Conservation (phyloP, 2,329 filamentous ascomycete species). For the Raffaelea albimanens region DNA sequence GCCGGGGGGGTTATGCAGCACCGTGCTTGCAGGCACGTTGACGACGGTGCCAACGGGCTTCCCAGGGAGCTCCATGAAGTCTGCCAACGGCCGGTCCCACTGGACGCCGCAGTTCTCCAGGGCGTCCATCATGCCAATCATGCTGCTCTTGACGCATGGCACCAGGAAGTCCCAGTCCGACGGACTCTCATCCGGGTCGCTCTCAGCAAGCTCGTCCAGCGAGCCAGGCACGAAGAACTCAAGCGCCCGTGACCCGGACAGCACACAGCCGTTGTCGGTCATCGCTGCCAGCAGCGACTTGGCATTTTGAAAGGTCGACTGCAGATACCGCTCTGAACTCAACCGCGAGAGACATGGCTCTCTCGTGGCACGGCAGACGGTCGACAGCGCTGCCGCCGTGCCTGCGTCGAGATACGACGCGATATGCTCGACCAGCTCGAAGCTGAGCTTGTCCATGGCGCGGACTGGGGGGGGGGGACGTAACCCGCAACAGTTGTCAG, state of each 20-base stretch:
- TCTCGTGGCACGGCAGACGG: not conserved
- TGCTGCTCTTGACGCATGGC: constrained; percentile 4
- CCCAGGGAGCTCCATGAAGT: not conserved
- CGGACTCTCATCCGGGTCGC: not conserved
- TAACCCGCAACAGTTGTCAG: too few relatives aligned
- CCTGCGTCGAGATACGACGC: constrained; percentile 3
- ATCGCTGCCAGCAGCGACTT: constrained; percentile 9
- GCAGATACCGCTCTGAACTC: constrained; percentile 7
- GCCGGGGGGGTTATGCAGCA: not conserved
- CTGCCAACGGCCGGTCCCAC: constrained; percentile 6
- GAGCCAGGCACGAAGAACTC: constrained; percentile 12
- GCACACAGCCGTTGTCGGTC: constrained; percentile 9
- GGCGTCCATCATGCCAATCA: constrained; percentile 11
- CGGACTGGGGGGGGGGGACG: too few relatives aligned
- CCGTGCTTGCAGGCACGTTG: not conserved
- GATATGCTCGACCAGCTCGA: constrained; percentile 9
- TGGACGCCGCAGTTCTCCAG: constrained; percentile 6
- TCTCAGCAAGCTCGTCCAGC: not conserved
- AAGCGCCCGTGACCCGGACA: constrained; percentile 10
- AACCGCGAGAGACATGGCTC: constrained; percentile 5
- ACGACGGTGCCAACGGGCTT: not conserved
- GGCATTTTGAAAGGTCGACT: constrained; percentile 3
- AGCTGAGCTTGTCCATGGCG: constrained; percentile 10
- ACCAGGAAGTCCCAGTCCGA: constrained; percentile 13
- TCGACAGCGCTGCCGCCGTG: constrained; percentile 2